A percentile compares a stretch with the other conserved stretches of the same genome.
Evolutionary conservation across 1,139 yeast species (phyloP).

Genomic region (Zygosaccharomyces pseudobailii): DNA sequence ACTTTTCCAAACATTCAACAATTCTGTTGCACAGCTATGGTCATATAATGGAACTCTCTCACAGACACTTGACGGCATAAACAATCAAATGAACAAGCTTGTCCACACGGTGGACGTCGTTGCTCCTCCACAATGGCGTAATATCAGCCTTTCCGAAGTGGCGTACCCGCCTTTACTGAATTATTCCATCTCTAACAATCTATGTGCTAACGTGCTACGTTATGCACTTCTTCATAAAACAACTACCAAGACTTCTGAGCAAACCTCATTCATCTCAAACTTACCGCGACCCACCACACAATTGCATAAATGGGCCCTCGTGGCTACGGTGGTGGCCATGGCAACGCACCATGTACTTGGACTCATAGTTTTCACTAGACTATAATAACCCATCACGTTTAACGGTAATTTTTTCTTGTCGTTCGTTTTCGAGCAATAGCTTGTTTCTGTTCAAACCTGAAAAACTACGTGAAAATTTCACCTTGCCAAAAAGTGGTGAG

Average conservation of each 20-base stretch:
- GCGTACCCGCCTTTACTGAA: background rate
- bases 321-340: background rate
- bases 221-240: background rate
- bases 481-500: slow-evolving; percentile 2
- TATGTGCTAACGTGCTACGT: background rate
- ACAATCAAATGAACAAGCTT: slow-evolving; percentile 6
- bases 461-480: slow-evolving; percentile 4
- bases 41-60: background rate
- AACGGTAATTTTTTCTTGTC: background rate
- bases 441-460: background rate
- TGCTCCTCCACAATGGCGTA: slow-evolving; percentile 6
- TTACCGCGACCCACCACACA: background rate
- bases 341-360: background rate
- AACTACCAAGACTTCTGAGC: background rate
- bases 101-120: background rate
- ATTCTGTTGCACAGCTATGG: slow-evolving; percentile 4
- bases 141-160: slow-evolving; percentile 2
- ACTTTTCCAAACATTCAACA: slow-evolving; percentile 1
- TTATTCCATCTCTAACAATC: background rate
- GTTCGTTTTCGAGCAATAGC: background rate
- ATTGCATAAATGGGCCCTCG: background rate
- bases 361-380: background rate
- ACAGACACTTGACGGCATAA: slow-evolving; percentile 2
- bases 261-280: background rate
- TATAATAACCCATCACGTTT: background rate